phyloP scores from a whole-genome alignment of 495 filamentous ascomycete genomes.

The Friedmanniomyces simplex region DNA sequence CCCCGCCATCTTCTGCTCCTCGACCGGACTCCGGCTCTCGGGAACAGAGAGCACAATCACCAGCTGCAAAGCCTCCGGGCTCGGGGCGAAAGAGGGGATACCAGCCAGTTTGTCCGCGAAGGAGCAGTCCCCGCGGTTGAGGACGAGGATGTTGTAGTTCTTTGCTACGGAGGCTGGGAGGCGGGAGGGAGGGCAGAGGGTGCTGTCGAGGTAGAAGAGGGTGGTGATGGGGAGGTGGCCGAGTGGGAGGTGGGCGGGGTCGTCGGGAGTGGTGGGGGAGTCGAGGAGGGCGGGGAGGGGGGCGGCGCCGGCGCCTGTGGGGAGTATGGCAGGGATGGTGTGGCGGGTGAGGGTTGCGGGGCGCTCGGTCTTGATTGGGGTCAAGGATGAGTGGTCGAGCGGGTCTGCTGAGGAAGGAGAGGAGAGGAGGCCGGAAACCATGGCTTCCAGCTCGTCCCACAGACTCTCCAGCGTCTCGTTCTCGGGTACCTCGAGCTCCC shows the following conservation, averaged over 20 bases:
- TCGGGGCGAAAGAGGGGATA: conserved; percentile 64
- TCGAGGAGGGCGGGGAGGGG: conserved; percentile 60
- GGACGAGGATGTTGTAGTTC: conserved; percentile 67
- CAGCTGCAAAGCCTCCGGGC: conserved; percentile 49
- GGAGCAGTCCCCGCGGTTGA: conserved; percentile 74
- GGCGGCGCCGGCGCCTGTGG: conserved; percentile 65
- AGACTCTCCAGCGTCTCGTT: background rate
- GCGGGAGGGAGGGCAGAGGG: conserved; percentile 45
- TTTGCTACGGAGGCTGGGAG: conserved; percentile 51
- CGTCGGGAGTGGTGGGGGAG: conserved; percentile 25
- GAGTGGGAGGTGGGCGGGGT: conserved; percentile 30
- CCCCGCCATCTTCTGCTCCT: conserved; percentile 26
- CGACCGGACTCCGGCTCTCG: conserved; percentile 37
- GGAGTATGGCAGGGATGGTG: conserved; percentile 50
- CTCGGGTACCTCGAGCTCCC: background rate
- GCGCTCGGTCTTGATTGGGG: background rate
- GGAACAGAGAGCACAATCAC: conserved; percentile 67
- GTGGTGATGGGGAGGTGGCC: conserved; percentile 44
- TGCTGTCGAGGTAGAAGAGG: conserved; percentile 60
- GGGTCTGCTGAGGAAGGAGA: background rate
- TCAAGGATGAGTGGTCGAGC: background rate
- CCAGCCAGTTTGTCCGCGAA: conserved; percentile 76
- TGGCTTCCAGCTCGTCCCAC: conserved; percentile 2
- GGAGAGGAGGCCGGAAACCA: background rate
- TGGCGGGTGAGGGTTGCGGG: conserved; percentile 15